Evolutionary conservation across 164 flowering plant genomes (phyloP), one percentile per base, ranked within the genome.

Genomic region (Protea cynaroides): DNA sequence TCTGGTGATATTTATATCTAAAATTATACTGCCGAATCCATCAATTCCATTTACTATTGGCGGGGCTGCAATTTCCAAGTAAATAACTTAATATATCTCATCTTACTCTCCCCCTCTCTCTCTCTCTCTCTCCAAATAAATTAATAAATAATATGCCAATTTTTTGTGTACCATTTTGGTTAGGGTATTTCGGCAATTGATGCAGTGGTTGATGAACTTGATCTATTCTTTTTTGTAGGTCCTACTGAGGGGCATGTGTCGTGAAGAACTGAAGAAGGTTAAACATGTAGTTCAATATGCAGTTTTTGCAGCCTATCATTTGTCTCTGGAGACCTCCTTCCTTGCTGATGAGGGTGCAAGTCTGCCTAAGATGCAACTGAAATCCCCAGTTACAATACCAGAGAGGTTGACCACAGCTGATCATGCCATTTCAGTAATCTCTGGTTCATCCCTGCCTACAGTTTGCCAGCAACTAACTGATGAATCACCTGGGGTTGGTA

Each of bases 321-420:
- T 88, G 80, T 89, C 87, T 64, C 44, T 84, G 64, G 94, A 88
- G 78, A 88, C 91, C 43, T 88, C 85, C 61, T 88, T 88, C 74
- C 94, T 86, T 69, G 94, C 91, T 57, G 91, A 88, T 73, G 91
- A 88, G 77, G 89, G 91, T 58, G 94, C 89, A 50, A 77, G 84
- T 57, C 73, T 87, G 47, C 89, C 94, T 46, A 87, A 84, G 61
- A 73, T 84, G 43, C 83, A 86, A 3, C 67, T 84, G 61, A 71
- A 77, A 22, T 59, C 87, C 63, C 83, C 87, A 65, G 70, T 87
- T 49, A 81, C 84, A 64, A 78, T 85, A 59, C 87, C 84, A 24
- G 83, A 78, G 67, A 84, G 81, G 71, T 46, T 83, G 51, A 74
- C 79, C 54, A 65, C 65, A 44, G 74, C 81, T 60, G 86, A 81